Evolutionary conservation across 345 rosid genomes (phyloP).

Genomic region (Citrus inodora): DNA sequence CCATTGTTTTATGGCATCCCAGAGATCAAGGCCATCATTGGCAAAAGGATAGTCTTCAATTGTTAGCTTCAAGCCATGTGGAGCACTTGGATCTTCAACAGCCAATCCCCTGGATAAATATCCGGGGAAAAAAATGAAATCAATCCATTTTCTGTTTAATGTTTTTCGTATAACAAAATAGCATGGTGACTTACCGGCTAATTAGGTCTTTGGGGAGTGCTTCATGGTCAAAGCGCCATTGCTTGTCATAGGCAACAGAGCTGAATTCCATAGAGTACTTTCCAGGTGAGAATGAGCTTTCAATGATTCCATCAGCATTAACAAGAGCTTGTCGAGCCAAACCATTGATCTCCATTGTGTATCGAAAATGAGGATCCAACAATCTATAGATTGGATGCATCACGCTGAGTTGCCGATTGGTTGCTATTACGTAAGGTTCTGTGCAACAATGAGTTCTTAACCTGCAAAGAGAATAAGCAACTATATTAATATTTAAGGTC

Average conservation of each 20-base stretch:
- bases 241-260: constrained; percentile 47
- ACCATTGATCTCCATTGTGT: constrained; percentile 78
- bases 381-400: constrained; percentile 69
- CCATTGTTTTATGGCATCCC: constrained; percentile 53
- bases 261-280: constrained; percentile 53
- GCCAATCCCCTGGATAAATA: constrained; percentile 46
- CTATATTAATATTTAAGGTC: too few relatives aligned
- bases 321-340: constrained; percentile 55
- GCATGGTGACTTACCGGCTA: constrained; percentile 27
- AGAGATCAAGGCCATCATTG: constrained; percentile 50
- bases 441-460: constrained; percentile 61
- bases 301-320: constrained; percentile 62
- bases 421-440: constrained; percentile 74
- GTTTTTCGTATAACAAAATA: not conserved
- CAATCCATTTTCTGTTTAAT: not conserved
- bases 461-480: constrained; percentile 31
- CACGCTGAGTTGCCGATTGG: constrained; percentile 65
- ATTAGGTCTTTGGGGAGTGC: constrained; percentile 57
- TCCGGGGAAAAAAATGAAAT: not conserved
- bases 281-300: constrained; percentile 53
- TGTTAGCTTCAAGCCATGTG: constrained; percentile 51
- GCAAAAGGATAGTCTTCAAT: constrained; percentile 65
- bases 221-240: constrained; percentile 55
- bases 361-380: constrained; percentile 68
- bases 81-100: constrained; percentile 40